Base-by-base conservation (phyloP, 2,329 filamentous ascomycete species). In the Pseudonectria foliicola region DNA sequence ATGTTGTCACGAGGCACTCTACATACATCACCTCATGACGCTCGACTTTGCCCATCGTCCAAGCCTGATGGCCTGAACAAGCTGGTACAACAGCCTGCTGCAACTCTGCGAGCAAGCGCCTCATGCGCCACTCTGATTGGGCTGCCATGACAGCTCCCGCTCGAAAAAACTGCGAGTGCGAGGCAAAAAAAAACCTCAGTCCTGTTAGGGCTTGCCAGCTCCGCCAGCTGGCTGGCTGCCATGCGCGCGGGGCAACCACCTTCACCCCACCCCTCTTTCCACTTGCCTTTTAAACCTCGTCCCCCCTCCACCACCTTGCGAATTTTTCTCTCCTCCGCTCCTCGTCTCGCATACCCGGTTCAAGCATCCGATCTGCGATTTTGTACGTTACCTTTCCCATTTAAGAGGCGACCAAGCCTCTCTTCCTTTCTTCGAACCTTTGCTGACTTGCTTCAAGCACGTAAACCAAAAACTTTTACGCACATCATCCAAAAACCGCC, bases 271-370 rank as follows among this genome's bases (percentile, higher is more conserved):
- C 43, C 39, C 41, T 37, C 45, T 50, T 47, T 45, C 48, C 49
- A 37, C 43, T 42, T 42, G 42, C 57, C 53, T 59, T 61, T 62
- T 61, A 61, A 62, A 58, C 54, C 56, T 53, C 53, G 47, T 56
- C 52, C 55, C 56, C 59, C 59, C 60, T 54, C 61, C 55, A 42
- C 49, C 52, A 42, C 42, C 48, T 54, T 60, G 53, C 31, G 46
- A 46, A 50, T 46, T 55, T 58, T 61, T 58, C 56, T 52, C 47
- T 45, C 54, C 59, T 60, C 50, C 53, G 55, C 56, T 62, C 60
- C 50, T 63, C 55, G 59, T 63, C 60, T 60, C 58, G 60, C 60
- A 63, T 62, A 63, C 60, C 60, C 57, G 59, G 60, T 63, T 62
- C 59, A 62, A 62, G 60, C 60, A 61, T 61, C 60, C 60, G 57